These are phyloP conservation scores for Tilletia setariae DNA, from an alignment of 1,284 basidiomycete species.

Conservation along the genomic window DNA sequence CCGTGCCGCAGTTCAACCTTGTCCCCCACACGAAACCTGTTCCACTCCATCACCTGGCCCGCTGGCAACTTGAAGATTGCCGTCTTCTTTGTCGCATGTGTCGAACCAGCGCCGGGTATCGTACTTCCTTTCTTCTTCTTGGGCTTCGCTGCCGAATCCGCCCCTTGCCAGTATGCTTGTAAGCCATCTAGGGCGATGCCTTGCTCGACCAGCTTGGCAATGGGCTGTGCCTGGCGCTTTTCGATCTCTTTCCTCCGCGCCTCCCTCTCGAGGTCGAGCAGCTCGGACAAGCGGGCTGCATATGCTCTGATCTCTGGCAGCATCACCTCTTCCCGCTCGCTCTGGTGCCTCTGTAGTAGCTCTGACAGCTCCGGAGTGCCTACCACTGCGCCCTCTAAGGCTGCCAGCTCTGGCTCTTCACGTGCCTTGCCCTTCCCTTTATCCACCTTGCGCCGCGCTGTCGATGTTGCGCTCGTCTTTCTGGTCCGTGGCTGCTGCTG, in stretches of 20 bases:
- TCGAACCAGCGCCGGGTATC: conserved; percentile 22
- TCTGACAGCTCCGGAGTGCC: not conserved
- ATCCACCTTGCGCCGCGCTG: not conserved
- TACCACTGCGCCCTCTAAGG: not conserved
- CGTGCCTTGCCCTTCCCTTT: conserved; percentile 8
- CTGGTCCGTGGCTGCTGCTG: too few species aligned
- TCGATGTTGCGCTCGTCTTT: not conserved
- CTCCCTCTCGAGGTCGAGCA: not conserved
- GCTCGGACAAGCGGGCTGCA: not conserved
- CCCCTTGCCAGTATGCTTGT: conserved; percentile 45
- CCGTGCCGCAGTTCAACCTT: conserved; percentile 24
- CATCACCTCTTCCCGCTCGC: not conserved
- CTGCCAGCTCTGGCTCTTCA: not conserved
- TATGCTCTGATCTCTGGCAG: not conserved
- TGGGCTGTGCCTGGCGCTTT: not conserved
- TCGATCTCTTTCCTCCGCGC: conserved; percentile 5
- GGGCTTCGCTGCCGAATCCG: not conserved
- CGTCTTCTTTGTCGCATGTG: conserved; percentile 39
- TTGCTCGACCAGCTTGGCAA: conserved; percentile 16
- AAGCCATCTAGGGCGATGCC: conserved; percentile 37
- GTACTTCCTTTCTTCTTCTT: not conserved
- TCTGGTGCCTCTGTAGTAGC: not conserved
- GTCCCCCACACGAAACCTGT: conserved; percentile 15
- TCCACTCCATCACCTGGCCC: conserved; percentile 17
- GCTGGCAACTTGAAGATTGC: conserved; percentile 46